Evolutionary conservation across 108 stramenopile species (phyloP), one percentile per base, ranked within the genome.

Genomic region (Pseudonitzschia pungens): DNA sequence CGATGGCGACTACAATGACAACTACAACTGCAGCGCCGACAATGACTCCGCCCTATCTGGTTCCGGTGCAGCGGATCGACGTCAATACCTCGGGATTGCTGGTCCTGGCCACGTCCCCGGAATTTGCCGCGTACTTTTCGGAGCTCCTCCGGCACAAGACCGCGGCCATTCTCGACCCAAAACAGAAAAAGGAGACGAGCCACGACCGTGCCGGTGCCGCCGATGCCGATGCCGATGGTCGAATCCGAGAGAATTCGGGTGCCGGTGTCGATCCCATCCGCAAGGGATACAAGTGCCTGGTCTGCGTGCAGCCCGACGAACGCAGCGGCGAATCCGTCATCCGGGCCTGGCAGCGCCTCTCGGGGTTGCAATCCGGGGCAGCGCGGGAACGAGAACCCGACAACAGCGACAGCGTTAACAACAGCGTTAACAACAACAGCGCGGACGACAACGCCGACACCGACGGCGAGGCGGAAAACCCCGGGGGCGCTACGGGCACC

Each of bases 81-180:
- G 82, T 89, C 44, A 91, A 91, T 70, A 94, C 93, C 29, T 90
- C 91, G 10, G 93, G 93, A 7, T 77, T 94, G 51, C 71, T 94
- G 62, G 88, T 92, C 22, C 83, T 94, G 40, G 88, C 93, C 4
- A 86, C 87, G 33, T 84, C 77, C 41, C 87, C 86, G 65, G 74
- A 68, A 21, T 94, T 94, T 74, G 93, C 93, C 36, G 75, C 87
- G 1, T 94, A 94, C 67, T 94, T 86, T 83, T 86, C 93, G 18
- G 74, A 86, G n/a, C 58, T 94, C 12, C 69, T 94, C 3, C 83
- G 91, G 22, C 71, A 45, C 26, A 94, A 94, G 72, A 93, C 69
- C 41, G 68, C 74, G 27, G 26, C 54, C 22, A 22, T 55, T 24
- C 54, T 55, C n/a, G 54, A 55, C 54, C 54, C 58, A 65, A 0